Evolutionary conservation across 495 filamentous ascomycete species (phyloP), one percentile per base, ranked within the genome.

Genomic region (Hyaloscypha variabilis): DNA sequence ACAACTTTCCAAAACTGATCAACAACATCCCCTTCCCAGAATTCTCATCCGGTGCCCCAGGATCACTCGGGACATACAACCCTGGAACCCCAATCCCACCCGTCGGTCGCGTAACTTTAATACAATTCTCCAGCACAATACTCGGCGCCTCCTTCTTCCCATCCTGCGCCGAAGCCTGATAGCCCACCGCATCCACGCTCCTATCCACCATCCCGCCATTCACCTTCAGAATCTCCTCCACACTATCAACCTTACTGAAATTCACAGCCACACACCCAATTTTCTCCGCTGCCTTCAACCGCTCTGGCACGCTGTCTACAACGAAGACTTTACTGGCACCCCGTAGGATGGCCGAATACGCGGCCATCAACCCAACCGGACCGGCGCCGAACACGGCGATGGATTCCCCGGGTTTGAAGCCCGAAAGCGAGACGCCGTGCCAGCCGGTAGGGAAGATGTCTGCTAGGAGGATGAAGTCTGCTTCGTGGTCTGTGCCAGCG

Each of bases 351-450:
- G 78, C 84, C 2, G 76, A 81, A 70, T 88, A 87, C 6, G 85
- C 85, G 1, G 81, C 80, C 79, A 88, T 83, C 1, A 88, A 71
- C 0, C 85, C 85, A 2, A 88, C 83, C 1, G 84, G 85, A 17
- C 65, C 90, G 85, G 21, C 84, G 85, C 92, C 91, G 82, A 93
- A 13, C 82, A 87, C 79, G 0, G 82, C 85, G 29, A 87, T 78
- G 26, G 70, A 79, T 55, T 88, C 85, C 13, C 86, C 83, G 6
- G 83, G 71, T 56, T 77, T 53, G 75, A 87, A 87, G 21, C 82
- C 81, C 11, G 81, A 79, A 46, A 85, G 79, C 17, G 77, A 77
- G 62, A 96, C 91, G 36, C 83, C 84, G 72, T 85, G 83, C 85
- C 85, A 88, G 34, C 83, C 85, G 2, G 85, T 87, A 2, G 85